phyloP scores from a whole-genome alignment of 495 filamentous ascomycete genomes.

The Penicillium maclennaniae region DNA sequence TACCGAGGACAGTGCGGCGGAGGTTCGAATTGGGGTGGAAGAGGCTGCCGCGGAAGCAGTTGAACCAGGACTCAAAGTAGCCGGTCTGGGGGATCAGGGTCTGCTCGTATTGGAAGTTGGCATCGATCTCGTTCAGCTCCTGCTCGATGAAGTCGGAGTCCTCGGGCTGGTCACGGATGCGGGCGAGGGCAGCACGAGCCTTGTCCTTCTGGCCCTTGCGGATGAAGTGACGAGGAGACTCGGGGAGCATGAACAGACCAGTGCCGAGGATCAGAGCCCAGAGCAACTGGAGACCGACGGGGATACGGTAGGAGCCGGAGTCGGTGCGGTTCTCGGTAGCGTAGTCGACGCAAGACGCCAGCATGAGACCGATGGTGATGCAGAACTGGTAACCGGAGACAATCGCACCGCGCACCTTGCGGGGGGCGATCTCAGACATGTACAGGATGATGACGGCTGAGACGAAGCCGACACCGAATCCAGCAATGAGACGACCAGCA shows the following conservation, averaged over 20 bases:
- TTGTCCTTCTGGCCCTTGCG: constrained; percentile 48
- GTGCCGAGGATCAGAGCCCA: constrained; percentile 61
- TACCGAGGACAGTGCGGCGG: constrained; percentile 73
- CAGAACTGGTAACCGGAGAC: constrained; percentile 70
- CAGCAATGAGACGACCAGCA: constrained; percentile 66
- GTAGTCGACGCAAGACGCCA: constrained; percentile 71
- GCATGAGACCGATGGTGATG: constrained; percentile 67
- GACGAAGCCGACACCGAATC: constrained; percentile 71
- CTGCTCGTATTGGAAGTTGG: constrained; percentile 71
- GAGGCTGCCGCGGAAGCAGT: constrained; percentile 66
- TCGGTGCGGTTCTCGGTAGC: constrained; percentile 56
- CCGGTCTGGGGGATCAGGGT: constrained; percentile 53
- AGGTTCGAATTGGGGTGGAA: constrained; percentile 57
- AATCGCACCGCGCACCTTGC: constrained; percentile 63
- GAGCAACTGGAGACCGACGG: constrained; percentile 62
- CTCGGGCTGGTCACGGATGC: constrained; percentile 41
- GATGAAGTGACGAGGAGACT: constrained; percentile 65
- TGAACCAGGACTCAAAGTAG: constrained; percentile 58
- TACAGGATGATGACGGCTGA: constrained; percentile 72
- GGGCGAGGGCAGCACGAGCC: constrained; percentile 37
- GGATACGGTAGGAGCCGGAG: constrained; percentile 67
- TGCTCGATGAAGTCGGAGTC: constrained; percentile 62
- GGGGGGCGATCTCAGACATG: constrained; percentile 63
- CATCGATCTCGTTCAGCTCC: constrained; percentile 70
- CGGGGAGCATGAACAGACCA: constrained; percentile 72